Conservation (phyloP, 257 asterid genomes). For the Ophiorrhiza pumila region DNA sequence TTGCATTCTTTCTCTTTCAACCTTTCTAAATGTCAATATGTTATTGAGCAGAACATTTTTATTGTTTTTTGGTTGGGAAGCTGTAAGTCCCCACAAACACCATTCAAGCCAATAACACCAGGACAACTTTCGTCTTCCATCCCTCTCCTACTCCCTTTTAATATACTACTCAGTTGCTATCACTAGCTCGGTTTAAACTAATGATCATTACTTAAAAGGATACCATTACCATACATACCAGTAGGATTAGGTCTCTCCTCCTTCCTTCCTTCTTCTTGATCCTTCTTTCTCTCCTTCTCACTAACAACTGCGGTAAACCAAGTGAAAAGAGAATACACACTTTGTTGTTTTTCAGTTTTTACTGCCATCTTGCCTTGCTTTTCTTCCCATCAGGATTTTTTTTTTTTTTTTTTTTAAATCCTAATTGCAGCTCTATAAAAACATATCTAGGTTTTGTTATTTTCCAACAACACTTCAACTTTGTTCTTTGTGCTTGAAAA, state of each 20-base stretch:
- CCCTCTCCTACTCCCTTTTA: constrained; percentile 16
- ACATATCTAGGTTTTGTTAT: not conserved
- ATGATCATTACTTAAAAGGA: not conserved
- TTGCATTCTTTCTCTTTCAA: constrained; percentile 3
- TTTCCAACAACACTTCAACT: not conserved
- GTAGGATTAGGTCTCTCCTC: not conserved
- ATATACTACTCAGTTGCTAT: not conserved
- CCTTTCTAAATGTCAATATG: not conserved
- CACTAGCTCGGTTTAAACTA: not conserved
- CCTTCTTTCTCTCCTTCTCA: no score
- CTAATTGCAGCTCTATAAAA: not conserved
- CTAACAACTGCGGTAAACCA: no score
- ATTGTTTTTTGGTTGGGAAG: constrained; percentile 21
- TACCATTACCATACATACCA: not conserved
- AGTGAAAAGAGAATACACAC: no score
- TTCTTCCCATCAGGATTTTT: not conserved
- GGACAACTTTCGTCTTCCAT: constrained; percentile 22
- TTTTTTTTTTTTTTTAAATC: no score
- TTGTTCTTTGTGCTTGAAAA: not conserved
- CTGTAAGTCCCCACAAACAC: constrained; percentile 41
- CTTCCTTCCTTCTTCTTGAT: no score
- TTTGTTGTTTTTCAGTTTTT: no score
- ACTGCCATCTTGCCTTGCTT: no score
- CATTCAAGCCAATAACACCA: constrained; percentile 53
- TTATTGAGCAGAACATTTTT: constrained; percentile 13